A percentile compares a stretch with the other conserved stretches of the same genome.
Evolutionary conservation across 148 eudicot genomes (phyloP).

Genomic region (Rhododendron ovatum): DNA sequence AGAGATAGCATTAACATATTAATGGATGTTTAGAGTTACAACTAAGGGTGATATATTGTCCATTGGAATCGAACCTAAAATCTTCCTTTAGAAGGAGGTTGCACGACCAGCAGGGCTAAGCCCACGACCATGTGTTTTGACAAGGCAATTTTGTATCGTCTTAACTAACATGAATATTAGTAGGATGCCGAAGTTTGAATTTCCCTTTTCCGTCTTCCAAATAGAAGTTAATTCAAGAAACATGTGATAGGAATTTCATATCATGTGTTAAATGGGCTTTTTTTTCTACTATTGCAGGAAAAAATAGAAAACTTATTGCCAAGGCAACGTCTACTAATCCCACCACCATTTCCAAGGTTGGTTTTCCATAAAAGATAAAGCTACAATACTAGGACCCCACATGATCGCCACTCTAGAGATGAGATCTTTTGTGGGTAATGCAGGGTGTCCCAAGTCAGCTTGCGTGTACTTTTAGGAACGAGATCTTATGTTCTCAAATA

Average conservation of each 20-base stretch:
- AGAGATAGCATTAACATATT: not conserved
- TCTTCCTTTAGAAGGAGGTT: not conserved
- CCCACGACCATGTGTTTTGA: not conserved
- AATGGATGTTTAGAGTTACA: not conserved
- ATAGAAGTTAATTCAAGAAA: not conserved
- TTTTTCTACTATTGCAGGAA: not conserved
- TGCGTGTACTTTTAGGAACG: too few species aligned
- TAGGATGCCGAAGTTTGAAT: not conserved
- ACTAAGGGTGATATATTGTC: not conserved
- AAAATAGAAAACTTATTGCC: not conserved
- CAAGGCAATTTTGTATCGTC: conserved; percentile 7
- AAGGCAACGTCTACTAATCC: not conserved
- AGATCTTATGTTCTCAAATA: not conserved
- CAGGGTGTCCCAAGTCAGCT: too few species aligned
- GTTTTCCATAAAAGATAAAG: not conserved
- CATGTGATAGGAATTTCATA: not conserved
- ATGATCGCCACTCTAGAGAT: not conserved
- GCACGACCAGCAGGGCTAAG: not conserved
- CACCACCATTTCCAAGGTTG: not conserved
- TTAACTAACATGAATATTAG: not conserved
- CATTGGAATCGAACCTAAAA: not conserved
- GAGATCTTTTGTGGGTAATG: not conserved
- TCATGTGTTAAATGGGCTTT: not conserved
- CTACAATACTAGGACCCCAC: not conserved
- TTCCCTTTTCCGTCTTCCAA: not conserved